Percentiles rank a stretch among this genome's conserved stretches.
phyloP scores from a whole-genome alignment of 306 rosid genomes.

The Gastrolobium bilobum region DNA sequence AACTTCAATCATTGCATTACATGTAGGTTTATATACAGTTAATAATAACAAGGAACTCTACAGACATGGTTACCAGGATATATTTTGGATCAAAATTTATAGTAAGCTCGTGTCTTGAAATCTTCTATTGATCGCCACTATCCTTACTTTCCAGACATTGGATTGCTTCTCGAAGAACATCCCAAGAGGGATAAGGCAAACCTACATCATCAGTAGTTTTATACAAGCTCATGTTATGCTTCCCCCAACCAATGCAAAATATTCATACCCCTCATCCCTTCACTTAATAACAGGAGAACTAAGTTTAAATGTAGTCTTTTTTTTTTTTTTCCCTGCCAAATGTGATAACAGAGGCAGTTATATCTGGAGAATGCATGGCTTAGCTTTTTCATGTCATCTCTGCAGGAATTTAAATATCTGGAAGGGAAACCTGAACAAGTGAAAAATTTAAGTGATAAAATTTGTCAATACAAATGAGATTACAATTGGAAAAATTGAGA shows the following conservation, averaged over 20 bases:
- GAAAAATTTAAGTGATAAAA: slow-evolving; percentile 23
- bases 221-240: slow-evolving; percentile 15
- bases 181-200: slow-evolving; percentile 12
- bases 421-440: slow-evolving; percentile 39
- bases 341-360: slow-evolving; percentile 18
- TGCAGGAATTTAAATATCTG: slow-evolving; percentile 30
- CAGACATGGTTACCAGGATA: slow-evolving; percentile 9
- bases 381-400: slow-evolving; percentile 19
- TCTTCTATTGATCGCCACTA: background rate
- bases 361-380: slow-evolving; percentile 28
- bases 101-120: background rate
- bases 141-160: background rate
- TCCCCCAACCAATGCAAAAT: slow-evolving; percentile 16
- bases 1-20: slow-evolving; percentile 32
- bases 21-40: slow-evolving; percentile 11
- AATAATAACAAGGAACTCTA: slow-evolving; percentile 27
- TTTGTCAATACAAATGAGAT: slow-evolving; percentile 14
- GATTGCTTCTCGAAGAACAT: slow-evolving; percentile 22
- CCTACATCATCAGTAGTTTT: background rate
- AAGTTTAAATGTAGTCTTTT: background rate
- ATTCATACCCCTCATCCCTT: background rate
- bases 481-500: slow-evolving; percentile 5
- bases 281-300: slow-evolving; percentile 13
- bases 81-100: slow-evolving; percentile 28
- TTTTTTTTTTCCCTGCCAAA: background rate